Percentiles rank a stretch among this genome's conserved stretches.
Conservation (phyloP, 2,329 filamentous ascomycete species). For the Diaporthe amygdali region DNA sequence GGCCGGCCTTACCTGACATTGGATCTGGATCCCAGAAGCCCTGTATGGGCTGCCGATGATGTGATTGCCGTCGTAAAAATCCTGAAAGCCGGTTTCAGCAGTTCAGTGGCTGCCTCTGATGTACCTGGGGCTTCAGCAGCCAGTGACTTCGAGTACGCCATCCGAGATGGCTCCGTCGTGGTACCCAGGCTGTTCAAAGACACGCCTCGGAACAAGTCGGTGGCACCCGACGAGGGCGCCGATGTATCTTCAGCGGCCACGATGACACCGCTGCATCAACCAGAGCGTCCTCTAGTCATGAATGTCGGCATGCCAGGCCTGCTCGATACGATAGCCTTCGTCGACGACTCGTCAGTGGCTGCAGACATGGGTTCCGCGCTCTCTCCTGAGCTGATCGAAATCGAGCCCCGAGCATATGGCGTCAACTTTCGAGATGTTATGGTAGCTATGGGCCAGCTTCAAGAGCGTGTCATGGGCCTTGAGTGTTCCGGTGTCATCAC, state of each 20-base stretch:
- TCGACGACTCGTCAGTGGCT: constrained; percentile 1
- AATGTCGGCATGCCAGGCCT: neutral
- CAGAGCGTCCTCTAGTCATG: neutral
- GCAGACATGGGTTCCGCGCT: no score
- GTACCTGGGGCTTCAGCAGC: constrained; percentile 6
- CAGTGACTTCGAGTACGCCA: constrained; percentile 35
- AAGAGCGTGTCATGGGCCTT: constrained; percentile 28
- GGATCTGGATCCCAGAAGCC: constrained; percentile 22
- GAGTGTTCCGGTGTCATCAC: constrained; percentile 31
- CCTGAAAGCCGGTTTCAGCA: neutral
- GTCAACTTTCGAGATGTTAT: constrained; percentile 46
- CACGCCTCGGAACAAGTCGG: constrained; percentile 6
- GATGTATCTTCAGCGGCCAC: neutral
- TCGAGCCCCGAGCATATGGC: constrained; percentile 32
- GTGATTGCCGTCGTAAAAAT: constrained; percentile 5
- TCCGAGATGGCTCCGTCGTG: constrained; percentile 31
- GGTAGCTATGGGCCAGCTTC: constrained; percentile 35
- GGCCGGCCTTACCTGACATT: constrained; percentile 25
- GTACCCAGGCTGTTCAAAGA: constrained; percentile 33
- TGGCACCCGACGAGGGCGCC: neutral
- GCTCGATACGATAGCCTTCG: neutral
- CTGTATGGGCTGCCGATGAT: neutral
- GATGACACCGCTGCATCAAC: neutral
- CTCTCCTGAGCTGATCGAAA: constrained; percentile 6
- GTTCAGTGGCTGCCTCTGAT: neutral